Evolutionary conservation across 1,139 yeast species (phyloP).

Genomic region (Groenewaldozyma sp.): DNA sequence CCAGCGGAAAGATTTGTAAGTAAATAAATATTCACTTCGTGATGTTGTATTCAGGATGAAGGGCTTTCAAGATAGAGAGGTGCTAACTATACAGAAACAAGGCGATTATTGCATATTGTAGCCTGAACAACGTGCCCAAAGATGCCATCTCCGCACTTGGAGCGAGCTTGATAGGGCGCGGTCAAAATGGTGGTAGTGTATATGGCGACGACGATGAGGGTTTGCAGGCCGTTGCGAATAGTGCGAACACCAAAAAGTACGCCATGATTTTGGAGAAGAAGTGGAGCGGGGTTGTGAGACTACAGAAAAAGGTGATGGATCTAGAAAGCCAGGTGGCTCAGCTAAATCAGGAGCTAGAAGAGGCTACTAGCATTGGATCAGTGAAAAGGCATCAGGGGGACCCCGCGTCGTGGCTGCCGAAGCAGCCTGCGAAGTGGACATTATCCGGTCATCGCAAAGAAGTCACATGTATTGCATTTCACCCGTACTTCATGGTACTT

Average conservation of each 20-base stretch:
- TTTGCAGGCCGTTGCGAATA: conserved; percentile 5
- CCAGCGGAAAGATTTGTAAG: conserved; percentile 23
- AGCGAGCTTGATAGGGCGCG: neutral
- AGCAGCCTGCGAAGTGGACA: conserved; percentile 37
- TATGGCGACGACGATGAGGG: conserved; percentile 7
- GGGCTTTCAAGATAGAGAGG: too few species aligned
- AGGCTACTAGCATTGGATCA: conserved; percentile 12
- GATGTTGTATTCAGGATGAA: too few species aligned
- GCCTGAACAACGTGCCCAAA: conserved; percentile 15
- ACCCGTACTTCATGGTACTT: conserved; percentile 59
- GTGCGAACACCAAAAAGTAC: conserved; percentile 7
- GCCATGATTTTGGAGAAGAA: conserved; percentile 56
- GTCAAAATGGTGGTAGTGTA: neutral
- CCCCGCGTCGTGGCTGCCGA: conserved; percentile 58
- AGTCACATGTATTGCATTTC: conserved; percentile 58
- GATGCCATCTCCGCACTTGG: conserved; percentile 4
- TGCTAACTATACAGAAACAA: conserved; percentile 16
- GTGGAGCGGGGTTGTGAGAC: conserved; percentile 78
- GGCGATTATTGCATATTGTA: conserved; percentile 25
- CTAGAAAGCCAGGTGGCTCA: conserved; percentile 35
- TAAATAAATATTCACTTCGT: too few species aligned
- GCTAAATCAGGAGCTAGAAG: conserved; percentile 38
- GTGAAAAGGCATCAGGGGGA: conserved; percentile 22
- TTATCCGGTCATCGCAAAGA: conserved; percentile 52
- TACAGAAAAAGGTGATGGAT: conserved; percentile 68